Evolutionary conservation across 768 basidiomycete species (phyloP).

Genomic region (Phanerodontia chrysosporium): DNA sequence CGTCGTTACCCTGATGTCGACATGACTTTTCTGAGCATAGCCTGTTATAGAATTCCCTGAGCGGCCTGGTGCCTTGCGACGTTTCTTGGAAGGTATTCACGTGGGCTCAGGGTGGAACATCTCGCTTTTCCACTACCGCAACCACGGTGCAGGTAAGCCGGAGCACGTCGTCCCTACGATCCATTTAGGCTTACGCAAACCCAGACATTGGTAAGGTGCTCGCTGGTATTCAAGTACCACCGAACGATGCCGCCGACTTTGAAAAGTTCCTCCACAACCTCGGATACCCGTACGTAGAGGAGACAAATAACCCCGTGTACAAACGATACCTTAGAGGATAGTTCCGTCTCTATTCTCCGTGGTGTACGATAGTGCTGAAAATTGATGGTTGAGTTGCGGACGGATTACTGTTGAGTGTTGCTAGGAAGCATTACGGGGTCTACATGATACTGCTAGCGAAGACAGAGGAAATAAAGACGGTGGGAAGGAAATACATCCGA

Average conservation of each 20-base stretch:
- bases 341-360: not conserved
- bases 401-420: not conserved
- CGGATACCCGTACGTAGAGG: constrained; percentile 88
- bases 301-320: constrained; percentile 87
- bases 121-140: constrained; percentile 95
- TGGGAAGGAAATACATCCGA: not conserved
- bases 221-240: constrained; percentile 90
- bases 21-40: not conserved
- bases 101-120: constrained; percentile 78
- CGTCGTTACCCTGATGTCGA: not conserved
- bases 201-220: constrained; percentile 89
- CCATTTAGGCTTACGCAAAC: too few species aligned
- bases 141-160: constrained; percentile 91
- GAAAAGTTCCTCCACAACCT: constrained; percentile 70
- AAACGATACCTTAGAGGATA: constrained; percentile 57
- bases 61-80: constrained; percentile 84
- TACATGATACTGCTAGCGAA: not conserved
- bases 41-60: constrained; percentile 83
- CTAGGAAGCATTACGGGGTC: not conserved
- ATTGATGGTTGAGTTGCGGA: not conserved
- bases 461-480: not conserved
- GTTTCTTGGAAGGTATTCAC: constrained; percentile 81
- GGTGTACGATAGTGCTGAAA: not conserved
- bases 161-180: too few species aligned
- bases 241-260: constrained; percentile 61